These are phyloP conservation scores for Backusella luteola DNA, from an alignment of 192 early-diverging fungal species.

Conservation along the genomic window DNA sequence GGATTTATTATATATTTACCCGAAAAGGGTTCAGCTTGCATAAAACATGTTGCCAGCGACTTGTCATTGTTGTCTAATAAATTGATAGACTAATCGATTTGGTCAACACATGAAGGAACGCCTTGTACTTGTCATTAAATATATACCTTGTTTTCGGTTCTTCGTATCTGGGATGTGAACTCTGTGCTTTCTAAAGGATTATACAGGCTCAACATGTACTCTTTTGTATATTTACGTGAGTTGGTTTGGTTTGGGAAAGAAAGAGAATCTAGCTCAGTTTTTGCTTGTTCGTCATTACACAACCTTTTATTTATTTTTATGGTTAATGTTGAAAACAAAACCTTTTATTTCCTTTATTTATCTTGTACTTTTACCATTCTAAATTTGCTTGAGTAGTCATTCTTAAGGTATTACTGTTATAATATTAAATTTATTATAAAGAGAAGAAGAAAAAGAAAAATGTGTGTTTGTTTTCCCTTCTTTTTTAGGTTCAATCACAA, in stretches of 20 bases:
- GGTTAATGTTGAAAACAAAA: not conserved
- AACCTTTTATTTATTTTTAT: not conserved
- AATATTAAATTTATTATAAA: not conserved
- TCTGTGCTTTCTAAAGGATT: slow-evolving; percentile 49
- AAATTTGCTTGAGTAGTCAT: slow-evolving; percentile 22
- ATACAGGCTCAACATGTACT: slow-evolving; percentile 70
- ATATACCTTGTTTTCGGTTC: not conserved
- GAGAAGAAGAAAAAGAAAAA: not conserved
- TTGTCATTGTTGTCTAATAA: not conserved
- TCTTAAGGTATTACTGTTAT: not conserved
- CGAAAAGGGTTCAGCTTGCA: not conserved
- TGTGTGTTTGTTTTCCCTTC: not conserved
- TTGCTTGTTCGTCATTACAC: not conserved
- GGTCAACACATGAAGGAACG: slow-evolving; percentile 61
- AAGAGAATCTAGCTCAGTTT: not conserved
- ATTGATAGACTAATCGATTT: slow-evolving; percentile 19
- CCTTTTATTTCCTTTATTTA: not conserved
- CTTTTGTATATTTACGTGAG: slow-evolving; percentile 71
- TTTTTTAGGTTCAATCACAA: not conserved
- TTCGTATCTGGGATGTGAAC: not conserved
- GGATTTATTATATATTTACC: not conserved
- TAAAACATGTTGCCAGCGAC: not conserved
- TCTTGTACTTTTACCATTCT: slow-evolving; percentile 12
- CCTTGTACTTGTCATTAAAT: slow-evolving; percentile 35
- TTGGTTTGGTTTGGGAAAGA: slow-evolving; percentile 20